Percentiles rank a stretch among this genome's conserved stretches.
These are phyloP conservation scores for Trifolium pratense DNA, from an alignment of 306 rosid genomes.

Conservation along the genomic window DNA sequence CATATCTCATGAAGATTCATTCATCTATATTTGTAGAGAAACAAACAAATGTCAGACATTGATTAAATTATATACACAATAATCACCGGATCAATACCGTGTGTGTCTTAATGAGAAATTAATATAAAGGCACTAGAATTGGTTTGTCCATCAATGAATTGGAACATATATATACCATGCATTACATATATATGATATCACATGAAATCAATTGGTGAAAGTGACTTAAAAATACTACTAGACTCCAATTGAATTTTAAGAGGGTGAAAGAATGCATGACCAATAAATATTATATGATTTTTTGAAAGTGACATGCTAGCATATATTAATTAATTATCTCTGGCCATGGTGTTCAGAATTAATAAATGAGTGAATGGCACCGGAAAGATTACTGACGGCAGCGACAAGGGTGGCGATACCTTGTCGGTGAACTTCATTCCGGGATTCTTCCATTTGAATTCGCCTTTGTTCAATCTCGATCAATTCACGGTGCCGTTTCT, in stretches of 20 bases:
- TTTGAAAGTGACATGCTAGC: not conserved
- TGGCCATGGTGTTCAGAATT: slow-evolving; percentile 52
- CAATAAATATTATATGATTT: slow-evolving; percentile 17
- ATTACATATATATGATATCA: slow-evolving; percentile 17
- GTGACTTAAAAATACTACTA: slow-evolving; percentile 32
- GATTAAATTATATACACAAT: slow-evolving; percentile 48
- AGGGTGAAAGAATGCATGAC: slow-evolving; percentile 40
- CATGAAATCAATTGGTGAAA: slow-evolving; percentile 44
- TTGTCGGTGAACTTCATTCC: slow-evolving; percentile 56
- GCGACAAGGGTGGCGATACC: slow-evolving; percentile 58
- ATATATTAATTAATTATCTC: slow-evolving; percentile 39
- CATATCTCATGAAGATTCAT: slow-evolving; percentile 10
- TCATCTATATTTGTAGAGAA: slow-evolving; percentile 17
- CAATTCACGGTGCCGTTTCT: slow-evolving; percentile 57
- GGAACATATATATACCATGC: slow-evolving; percentile 27
- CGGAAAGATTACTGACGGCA: slow-evolving; percentile 64
- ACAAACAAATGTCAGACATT: slow-evolving; percentile 28
- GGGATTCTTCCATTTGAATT: slow-evolving; percentile 57
- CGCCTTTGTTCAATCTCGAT: slow-evolving; percentile 53
- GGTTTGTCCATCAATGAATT: slow-evolving; percentile 49
- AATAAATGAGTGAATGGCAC: slow-evolving; percentile 60
- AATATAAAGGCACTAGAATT: slow-evolving; percentile 4
- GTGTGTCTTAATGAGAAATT: slow-evolving; percentile 27
- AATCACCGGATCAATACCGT: slow-evolving; percentile 41
- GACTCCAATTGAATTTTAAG: slow-evolving; percentile 42